Evolutionary conservation across 345 rosid genomes (phyloP), one percentile per base, ranked within the genome.

Genomic region (Sonneratia caseolaris): DNA sequence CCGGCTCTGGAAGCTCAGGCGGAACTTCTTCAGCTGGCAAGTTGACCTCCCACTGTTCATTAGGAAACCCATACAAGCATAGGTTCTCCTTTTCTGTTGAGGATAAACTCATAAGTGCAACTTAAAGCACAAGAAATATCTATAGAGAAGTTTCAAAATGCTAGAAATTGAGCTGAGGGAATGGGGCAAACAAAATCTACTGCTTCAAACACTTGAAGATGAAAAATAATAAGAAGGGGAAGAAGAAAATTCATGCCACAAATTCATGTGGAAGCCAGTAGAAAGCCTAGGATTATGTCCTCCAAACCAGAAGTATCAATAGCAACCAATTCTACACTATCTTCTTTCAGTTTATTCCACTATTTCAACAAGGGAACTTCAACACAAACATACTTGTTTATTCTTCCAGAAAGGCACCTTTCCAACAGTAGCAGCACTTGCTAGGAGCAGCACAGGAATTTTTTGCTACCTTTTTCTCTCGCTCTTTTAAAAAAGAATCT

Each of bases 11-110:
- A 61, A 93, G 91, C 78, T 93, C 96, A 0, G 97, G 92, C 42
- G 98, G 98, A 76, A 93, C 97, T 79, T 93, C 97, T 81, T 92
- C 98, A 55, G 93, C 97, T 62, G 98, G 98, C 68, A 91, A 85
- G 77, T 82, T 87, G 74, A 93, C 98, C 75, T 93, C 96, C 98
- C 98, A 93, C 65, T 85, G 84, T 83, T 87, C 97, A 68, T 79
- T 85, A 4, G 98, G 97, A 64, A 81, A 84, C 36, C 96, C 97
- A 76, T 88, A 93, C 57, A 93, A 84, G 79, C 97, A 87, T 18
- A 89, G 82, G 74, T 91, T 91, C 85, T 93, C 97, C 79, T 93
- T 93, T 70, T 89, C 98, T 93, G 84, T 67, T 68, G 69, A 36
- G 42, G 22, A 72, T 27, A 69, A 70, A 57, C 43, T n/a, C 38